Evolutionary conservation across 768 basidiomycete genomes (phyloP).

Genomic region (Imleria badia): DNA sequence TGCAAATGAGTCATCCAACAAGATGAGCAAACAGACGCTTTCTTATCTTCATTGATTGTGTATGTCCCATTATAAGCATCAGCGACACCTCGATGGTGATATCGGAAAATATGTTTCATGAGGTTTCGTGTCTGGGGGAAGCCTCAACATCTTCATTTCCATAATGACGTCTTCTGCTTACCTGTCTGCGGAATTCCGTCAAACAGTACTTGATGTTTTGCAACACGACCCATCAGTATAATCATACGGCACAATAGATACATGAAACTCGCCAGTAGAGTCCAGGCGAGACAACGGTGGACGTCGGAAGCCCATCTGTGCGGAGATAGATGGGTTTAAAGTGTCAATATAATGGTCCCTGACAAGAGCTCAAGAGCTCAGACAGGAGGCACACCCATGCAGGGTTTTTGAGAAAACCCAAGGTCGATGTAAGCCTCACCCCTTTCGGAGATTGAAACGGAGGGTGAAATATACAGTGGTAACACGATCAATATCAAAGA

Average conservation of each 20-base stretch:
- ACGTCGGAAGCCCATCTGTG: slow-evolving; percentile 20
- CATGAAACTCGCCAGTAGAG: slow-evolving; percentile 13
- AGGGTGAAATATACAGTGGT: too few relatives aligned
- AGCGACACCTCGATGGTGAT: slow-evolving; percentile 31
- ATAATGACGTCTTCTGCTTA: slow-evolving; percentile 13
- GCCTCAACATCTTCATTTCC: slow-evolving; percentile 22
- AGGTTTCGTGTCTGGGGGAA: slow-evolving; percentile 42
- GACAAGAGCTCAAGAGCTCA: slow-evolving; percentile 40
- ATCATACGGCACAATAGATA: neutral
- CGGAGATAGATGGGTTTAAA: slow-evolving; percentile 35
- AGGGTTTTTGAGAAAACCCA: too few relatives aligned
- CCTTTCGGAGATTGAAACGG: too few relatives aligned
- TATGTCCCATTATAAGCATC: slow-evolving; percentile 38
- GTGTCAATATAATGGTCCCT: slow-evolving; percentile 42
- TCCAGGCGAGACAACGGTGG: slow-evolving; percentile 39
- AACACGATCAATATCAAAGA: too few relatives aligned
- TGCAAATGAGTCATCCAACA: slow-evolving; percentile 5
- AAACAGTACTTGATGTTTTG: too few relatives aligned
- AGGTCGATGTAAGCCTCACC: too few relatives aligned
- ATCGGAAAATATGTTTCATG: slow-evolving; percentile 48
- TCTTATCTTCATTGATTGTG: slow-evolving; percentile 30
- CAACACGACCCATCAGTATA: slow-evolving; percentile 2
- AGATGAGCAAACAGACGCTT: neutral
- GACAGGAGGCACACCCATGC: too few relatives aligned
- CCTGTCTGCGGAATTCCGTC: too few relatives aligned